Percentiles rank a stretch among this genome's conserved stretches.
phyloP scores from a whole-genome alignment of 345 rosid species.

The Arabidopsis arenosa region DNA sequence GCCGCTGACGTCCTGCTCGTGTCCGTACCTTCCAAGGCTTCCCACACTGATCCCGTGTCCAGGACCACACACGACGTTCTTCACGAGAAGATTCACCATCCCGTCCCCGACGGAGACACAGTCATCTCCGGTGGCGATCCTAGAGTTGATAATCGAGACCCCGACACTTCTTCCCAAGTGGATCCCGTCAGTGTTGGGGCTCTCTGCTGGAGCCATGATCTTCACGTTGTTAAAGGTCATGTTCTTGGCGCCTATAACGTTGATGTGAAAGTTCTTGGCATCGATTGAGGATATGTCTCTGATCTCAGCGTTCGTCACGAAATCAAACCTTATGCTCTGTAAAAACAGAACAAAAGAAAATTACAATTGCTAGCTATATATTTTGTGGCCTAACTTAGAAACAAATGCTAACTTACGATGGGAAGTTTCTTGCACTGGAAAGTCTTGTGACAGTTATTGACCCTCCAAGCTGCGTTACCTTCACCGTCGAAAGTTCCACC shows the following conservation, averaged over 20 bases:
- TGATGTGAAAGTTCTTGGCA: constrained; percentile 63
- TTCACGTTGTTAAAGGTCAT: constrained; percentile 45
- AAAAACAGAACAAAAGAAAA: neutral
- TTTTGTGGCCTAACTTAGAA: neutral
- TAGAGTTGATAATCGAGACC: constrained; percentile 45
- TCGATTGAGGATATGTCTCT: constrained; percentile 46
- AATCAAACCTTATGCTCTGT: constrained; percentile 60
- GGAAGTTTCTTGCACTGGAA: constrained; percentile 44
- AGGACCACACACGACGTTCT: constrained; percentile 60
- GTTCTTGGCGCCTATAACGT: constrained; percentile 54
- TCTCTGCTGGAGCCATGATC: constrained; percentile 49
- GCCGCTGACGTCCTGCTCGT: constrained; percentile 51
- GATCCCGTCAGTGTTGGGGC: constrained; percentile 74
- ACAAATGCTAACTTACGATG: constrained; percentile 25
- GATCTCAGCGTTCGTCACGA: constrained; percentile 43
- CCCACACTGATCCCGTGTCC: constrained; percentile 76
- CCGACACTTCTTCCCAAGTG: constrained; percentile 58
- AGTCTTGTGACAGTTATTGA: constrained; percentile 46
- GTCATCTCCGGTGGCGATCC: constrained; percentile 67
- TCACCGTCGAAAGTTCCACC: constrained; percentile 46
- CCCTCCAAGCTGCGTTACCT: constrained; percentile 46
- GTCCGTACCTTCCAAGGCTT: constrained; percentile 55
- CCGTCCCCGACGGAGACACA: constrained; percentile 69
- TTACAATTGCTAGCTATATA: neutral
- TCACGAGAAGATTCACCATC: constrained; percentile 37